Percentiles rank a stretch among this genome's conserved stretches.
phyloP scores from a whole-genome alignment of 2,329 filamentous ascomycete species.

The Talaromyces sp. region DNA sequence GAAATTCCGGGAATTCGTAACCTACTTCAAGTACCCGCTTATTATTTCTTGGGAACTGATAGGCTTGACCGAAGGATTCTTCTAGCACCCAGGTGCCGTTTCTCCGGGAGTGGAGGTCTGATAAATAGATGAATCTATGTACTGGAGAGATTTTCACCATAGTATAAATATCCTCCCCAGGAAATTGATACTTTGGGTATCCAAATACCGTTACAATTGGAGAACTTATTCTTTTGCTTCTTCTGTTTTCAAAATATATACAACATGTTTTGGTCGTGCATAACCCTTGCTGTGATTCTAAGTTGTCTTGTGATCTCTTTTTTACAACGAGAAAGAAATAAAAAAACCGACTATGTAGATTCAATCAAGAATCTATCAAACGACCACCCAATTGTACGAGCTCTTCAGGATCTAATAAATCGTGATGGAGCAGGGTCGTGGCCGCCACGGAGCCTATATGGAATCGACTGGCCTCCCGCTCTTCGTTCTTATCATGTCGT shows the following conservation, averaged over 20 bases:
- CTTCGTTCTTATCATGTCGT: conserved; percentile 28
- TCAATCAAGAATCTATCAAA: neutral
- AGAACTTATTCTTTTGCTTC: neutral
- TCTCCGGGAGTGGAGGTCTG: neutral
- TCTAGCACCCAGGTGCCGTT: neutral
- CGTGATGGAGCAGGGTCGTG: conserved; percentile 20
- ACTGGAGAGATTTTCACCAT: neutral
- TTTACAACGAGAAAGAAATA: neutral
- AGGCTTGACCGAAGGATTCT: neutral
- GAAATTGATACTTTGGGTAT: neutral
- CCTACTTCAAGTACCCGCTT: neutral
- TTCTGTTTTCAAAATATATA: neutral
- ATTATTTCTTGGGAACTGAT: neutral
- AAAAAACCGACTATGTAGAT: neutral
- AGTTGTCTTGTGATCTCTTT: neutral
- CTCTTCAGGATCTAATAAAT: conserved; percentile 12
- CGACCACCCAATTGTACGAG: conserved; percentile 7
- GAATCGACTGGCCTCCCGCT: conserved; percentile 21
- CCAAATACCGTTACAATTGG: neutral
- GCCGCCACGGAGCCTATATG: conserved; percentile 18
- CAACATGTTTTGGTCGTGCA: neutral
- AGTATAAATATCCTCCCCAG: neutral
- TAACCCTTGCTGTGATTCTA: neutral
- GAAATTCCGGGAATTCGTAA: neutral
- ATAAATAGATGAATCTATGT: neutral